phyloP scores from a whole-genome alignment of 2,329 filamentous ascomycete genomes.

The Xylariomycetidae sp. region DNA sequence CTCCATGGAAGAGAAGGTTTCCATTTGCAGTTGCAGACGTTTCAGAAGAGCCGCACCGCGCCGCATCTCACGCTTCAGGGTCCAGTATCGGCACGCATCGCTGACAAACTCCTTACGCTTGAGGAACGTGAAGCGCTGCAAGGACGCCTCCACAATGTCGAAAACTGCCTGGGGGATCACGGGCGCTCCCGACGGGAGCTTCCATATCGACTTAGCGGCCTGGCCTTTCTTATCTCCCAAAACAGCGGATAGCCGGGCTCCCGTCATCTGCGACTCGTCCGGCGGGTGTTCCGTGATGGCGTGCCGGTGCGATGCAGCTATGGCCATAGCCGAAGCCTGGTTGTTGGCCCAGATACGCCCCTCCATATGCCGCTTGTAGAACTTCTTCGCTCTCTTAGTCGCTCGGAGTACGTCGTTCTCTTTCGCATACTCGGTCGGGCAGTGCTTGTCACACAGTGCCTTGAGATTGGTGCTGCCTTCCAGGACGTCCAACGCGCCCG shows the following conservation, averaged over 20 bases:
- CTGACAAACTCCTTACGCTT: conserved; percentile 90
- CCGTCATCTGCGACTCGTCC: conserved; percentile 78
- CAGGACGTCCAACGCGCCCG: conserved; percentile 70
- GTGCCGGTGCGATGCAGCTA: conserved; percentile 66
- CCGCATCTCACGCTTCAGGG: conserved; percentile 86
- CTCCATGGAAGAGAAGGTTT: conserved; percentile 96
- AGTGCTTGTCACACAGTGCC: conserved; percentile 94
- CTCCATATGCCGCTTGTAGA: conserved; percentile 85
- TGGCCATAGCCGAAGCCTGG: conserved; percentile 72
- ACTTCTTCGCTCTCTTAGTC: conserved; percentile 76
- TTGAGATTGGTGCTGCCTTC: conserved; percentile 79
- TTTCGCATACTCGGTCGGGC: conserved; percentile 78
- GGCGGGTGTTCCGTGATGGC: conserved; percentile 62
- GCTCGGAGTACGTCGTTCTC: conserved; percentile 80
- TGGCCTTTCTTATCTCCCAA: conserved; percentile 71
- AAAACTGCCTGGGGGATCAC: conserved; percentile 88
- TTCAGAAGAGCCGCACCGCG: conserved; percentile 89
- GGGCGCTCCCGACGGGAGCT: conserved; percentile 86
- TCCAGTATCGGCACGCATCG: conserved; percentile 96
- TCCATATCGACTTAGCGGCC: conserved; percentile 70
- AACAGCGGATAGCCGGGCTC: conserved; percentile 71
- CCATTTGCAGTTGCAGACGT: conserved; percentile 87
- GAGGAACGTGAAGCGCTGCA: conserved; percentile 71
- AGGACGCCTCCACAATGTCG: conserved; percentile 74
- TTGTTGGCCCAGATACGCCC: conserved; percentile 89